Conservation (phyloP, 257 asterid genomes). For the Dorcoceras hygrometricum region DNA sequence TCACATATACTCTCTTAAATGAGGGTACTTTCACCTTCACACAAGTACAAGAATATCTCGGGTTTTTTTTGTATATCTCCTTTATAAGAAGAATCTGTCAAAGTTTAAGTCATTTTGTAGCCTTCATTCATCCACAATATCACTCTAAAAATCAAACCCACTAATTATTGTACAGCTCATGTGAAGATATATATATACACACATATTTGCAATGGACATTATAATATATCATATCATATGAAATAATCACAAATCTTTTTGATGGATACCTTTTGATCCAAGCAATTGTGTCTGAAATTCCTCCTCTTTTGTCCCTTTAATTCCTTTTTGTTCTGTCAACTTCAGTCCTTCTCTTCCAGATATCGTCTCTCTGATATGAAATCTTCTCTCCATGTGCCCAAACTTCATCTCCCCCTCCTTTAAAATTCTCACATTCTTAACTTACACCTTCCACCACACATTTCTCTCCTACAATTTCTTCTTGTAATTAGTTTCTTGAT, state of each 20-base stretch:
- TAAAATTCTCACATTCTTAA: conserved; percentile 20
- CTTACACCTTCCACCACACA: not conserved
- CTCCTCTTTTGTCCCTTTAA: conserved; percentile 89
- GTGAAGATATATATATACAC: not conserved
- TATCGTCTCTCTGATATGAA: conserved; percentile 59
- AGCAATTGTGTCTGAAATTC: conserved; percentile 49
- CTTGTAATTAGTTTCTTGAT: not conserved
- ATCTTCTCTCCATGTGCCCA: conserved; percentile 58
- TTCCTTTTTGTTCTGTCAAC: conserved; percentile 71
- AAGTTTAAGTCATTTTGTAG: conserved; percentile 4
- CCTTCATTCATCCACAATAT: conserved; percentile 27
- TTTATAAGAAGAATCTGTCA: conserved; percentile 24
- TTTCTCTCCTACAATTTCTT: conserved; percentile 1
- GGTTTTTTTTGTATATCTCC: no score
- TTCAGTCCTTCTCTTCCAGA: conserved; percentile 98
- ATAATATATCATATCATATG: conserved; percentile 11
- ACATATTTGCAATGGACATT: not conserved
- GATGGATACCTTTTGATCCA: conserved; percentile 75
- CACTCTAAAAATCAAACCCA: not conserved
- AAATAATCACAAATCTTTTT: conserved; percentile 33
- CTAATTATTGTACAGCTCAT: not conserved
- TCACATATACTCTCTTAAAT: not conserved
- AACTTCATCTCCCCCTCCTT: conserved; percentile 27
- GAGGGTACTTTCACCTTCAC: conserved; percentile 10
- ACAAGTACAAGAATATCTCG: conserved; percentile 33